Evolutionary conservation across 805 yeast genomes (phyloP).

Genomic region (Ogataea ramenticola): DNA sequence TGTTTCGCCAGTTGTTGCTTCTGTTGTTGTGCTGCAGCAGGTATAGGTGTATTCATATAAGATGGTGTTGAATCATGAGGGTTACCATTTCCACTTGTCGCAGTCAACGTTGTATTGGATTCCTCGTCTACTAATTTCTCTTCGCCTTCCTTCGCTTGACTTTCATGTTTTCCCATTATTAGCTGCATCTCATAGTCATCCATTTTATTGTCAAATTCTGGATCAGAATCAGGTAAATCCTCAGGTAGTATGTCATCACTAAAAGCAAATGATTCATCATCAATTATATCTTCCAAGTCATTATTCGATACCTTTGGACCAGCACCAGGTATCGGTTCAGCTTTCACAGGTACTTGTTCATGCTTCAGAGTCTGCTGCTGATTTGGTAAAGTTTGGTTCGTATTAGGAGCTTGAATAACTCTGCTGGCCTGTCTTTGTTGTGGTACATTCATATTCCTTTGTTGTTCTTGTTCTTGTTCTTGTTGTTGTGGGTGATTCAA

Average conservation of each 20-base stretch:
- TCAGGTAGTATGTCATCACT: conserved; percentile 36
- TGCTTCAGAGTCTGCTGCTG: too few species aligned
- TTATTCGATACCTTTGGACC: conserved; percentile 2
- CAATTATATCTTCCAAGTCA: conserved; percentile 11
- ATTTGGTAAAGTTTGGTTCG: too few species aligned
- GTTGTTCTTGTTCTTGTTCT: background rate
- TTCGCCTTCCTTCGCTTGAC: background rate
- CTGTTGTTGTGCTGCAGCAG: background rate
- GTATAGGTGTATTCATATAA: background rate
- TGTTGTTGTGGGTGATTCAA: background rate
- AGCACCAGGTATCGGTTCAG: too few species aligned
- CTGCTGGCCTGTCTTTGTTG: background rate
- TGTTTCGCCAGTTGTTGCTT: background rate
- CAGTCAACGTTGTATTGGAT: too few species aligned
- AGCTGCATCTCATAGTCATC: conserved; percentile 22
- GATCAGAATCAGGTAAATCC: conserved; percentile 21
- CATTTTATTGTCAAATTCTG: conserved; percentile 19
- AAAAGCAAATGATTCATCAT: conserved; percentile 47
- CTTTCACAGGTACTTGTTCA: too few species aligned
- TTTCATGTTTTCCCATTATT: conserved; percentile 7
- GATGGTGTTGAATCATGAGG: background rate
- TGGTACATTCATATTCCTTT: background rate
- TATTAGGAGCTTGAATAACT: too few species aligned
- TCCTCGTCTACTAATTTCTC: background rate
- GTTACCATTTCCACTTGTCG: background rate